Evolutionary conservation across 192 early-diverging fungal species (phyloP).

Genomic region (Jimgerdemannia flammicorona): DNA sequence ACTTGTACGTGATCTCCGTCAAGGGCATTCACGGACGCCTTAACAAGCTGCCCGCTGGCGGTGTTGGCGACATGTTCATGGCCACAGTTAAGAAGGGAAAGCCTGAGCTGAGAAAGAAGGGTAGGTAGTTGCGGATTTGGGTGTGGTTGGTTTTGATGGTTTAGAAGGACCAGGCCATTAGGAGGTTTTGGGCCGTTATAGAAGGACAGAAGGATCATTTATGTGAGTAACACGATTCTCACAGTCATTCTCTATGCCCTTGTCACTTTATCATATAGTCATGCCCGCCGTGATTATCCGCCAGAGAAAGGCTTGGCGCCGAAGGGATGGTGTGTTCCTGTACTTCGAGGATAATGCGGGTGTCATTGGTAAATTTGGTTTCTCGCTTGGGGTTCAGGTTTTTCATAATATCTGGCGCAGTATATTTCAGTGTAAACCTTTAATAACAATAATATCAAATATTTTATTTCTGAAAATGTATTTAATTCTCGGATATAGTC

Average conservation of each 20-base stretch:
- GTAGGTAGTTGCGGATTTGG: slow-evolving; percentile 35
- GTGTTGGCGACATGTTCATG: slow-evolving; percentile 98
- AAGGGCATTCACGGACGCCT: slow-evolving; percentile 93
- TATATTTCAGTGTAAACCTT: too few species aligned
- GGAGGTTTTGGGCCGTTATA: neutral
- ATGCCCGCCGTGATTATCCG: slow-evolving; percentile 99
- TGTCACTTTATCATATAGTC: slow-evolving; percentile 52
- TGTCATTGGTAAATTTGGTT: slow-evolving; percentile 92
- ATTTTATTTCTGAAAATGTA: too few species aligned
- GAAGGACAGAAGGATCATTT: too few species aligned
- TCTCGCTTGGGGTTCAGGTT: too few species aligned
- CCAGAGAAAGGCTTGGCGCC: slow-evolving; percentile 99
- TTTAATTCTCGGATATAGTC: neutral
- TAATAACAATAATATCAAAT: too few species aligned
- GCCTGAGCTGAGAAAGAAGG: slow-evolving; percentile 99
- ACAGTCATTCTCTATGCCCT: too few species aligned
- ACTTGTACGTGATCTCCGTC: slow-evolving; percentile 99
- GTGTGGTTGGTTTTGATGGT: neutral
- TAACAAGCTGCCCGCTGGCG: slow-evolving; percentile 96
- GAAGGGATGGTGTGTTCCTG: slow-evolving; percentile 97
- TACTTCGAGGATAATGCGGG: slow-evolving; percentile 99
- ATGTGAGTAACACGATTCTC: too few species aligned
- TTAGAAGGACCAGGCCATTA: too few species aligned
- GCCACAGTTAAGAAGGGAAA: slow-evolving; percentile 99
- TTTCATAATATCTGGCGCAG: too few species aligned